Conservation (phyloP, 179 eudicot species). For the Beta lomatogona region DNA sequence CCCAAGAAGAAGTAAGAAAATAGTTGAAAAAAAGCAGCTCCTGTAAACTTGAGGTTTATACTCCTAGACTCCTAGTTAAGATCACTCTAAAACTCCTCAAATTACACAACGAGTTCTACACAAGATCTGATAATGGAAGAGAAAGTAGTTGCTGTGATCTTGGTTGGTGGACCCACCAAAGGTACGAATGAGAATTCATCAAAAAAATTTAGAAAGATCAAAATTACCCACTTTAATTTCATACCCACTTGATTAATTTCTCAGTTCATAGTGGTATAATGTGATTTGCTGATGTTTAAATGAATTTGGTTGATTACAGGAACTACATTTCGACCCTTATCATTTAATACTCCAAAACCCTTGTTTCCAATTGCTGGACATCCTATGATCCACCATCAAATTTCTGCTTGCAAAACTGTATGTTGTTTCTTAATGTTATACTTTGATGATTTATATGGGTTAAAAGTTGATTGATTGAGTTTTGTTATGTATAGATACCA, state of each 20-base stretch:
- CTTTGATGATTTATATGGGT: constrained; percentile 12
- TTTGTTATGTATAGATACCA: constrained; percentile 54
- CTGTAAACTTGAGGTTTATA: neutral
- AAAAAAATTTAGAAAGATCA: constrained; percentile 10
- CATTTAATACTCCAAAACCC: constrained; percentile 85
- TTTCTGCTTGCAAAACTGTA: constrained; percentile 93
- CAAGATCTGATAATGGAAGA: constrained; percentile 36
- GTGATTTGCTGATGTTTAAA: neutral
- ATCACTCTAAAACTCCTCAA: neutral
- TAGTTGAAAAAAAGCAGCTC: neutral
- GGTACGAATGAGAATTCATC: constrained; percentile 40
- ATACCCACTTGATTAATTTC: constrained; percentile 11
- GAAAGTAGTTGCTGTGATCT: constrained; percentile 81
- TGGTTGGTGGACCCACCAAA: constrained; percentile 89
- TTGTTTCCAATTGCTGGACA: constrained; percentile 94
- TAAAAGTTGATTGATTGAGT: constrained; percentile 5
- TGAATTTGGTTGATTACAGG: constrained; percentile 48
- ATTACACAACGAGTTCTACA: neutral
- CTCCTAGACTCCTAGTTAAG: neutral
- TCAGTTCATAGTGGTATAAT: neutral
- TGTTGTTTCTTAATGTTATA: neutral
- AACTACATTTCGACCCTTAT: constrained; percentile 83
- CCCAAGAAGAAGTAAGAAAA: neutral
- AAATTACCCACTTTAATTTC: constrained; percentile 12
- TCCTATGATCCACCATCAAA: constrained; percentile 94